Evolutionary conservation across 2,329 filamentous ascomycete species (phyloP), one percentile per base, ranked within the genome.

Genomic region (Calycina herbarum): DNA sequence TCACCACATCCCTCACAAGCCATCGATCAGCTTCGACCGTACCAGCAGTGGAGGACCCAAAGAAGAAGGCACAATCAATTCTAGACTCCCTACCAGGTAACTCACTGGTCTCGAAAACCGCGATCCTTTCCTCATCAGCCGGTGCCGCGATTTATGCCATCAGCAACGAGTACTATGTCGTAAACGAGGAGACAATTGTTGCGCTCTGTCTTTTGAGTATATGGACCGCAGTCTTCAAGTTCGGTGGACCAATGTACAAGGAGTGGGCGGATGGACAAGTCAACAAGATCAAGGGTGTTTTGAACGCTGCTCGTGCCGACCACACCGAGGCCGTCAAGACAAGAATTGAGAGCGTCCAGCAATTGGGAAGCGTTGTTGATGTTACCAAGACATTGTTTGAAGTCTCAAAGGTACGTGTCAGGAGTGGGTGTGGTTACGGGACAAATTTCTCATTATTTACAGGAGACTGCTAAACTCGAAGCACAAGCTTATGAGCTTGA

Each of bases 111-210:
- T 96, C 93, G 81, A 99, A 99, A 90, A 93, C 93, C 74, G 95
- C 95, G 77, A 94, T 97, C 79, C 90, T 99, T 77, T 98, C 94
- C 78, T 94, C 93, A 76, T 90, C 90, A 72, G 92, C 95, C 77
- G 94, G 91, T 82, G 82, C 96, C 75, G 94, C 92, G 77, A 87
- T 96, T 80, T 96, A 95, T 79, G 95, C 93, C 77, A 93, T 99
- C 83, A 96, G 92, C 89, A 99, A 96, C 84, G 95, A 99, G 88
- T 93, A 98, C 85, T 98, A 97, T 83, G 93, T 99, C 79, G 86
- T 99, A 82, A 99, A 99, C 85, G 95, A 99, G 86, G 95, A 99
- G 86, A 91, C 94, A 70, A 91, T 99, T 78, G 92, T 96, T 77
- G 92, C 92, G 73, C 87, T 99, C 83, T 95, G 91, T 80, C 86